Evolutionary conservation across 495 filamentous ascomycete genomes (phyloP).

Genomic region (Penicillium macrosclerotiorum): DNA sequence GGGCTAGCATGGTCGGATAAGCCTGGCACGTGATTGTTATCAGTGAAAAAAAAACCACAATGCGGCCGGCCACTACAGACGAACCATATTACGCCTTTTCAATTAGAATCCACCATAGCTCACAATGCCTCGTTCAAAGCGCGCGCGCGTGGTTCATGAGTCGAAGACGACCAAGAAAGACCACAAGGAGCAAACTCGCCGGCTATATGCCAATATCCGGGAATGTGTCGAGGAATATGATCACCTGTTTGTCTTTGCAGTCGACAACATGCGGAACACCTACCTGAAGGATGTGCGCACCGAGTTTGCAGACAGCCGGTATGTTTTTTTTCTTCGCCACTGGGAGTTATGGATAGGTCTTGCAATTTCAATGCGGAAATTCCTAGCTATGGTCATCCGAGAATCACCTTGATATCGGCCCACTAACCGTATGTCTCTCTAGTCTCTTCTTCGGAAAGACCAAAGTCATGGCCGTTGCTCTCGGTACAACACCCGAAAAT

Average conservation of each 20-base stretch:
- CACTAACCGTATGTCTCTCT: constrained; percentile 8
- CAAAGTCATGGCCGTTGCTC: constrained; percentile 93
- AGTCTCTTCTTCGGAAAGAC: constrained; percentile 98
- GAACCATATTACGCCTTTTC: constrained; percentile 2
- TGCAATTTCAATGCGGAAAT: too few species aligned
- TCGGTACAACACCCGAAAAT: constrained; percentile 70
- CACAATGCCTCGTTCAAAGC: constrained; percentile 95
- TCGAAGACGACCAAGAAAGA: constrained; percentile 89
- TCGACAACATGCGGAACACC: constrained; percentile 98
- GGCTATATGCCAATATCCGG: constrained; percentile 82
- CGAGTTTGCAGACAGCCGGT: constrained; percentile 84
- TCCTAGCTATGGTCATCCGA: not conserved
- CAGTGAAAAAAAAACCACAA: constrained; percentile 33
- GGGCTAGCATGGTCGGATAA: constrained; percentile 38
- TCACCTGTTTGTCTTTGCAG: constrained; percentile 85
- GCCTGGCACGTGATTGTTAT: constrained; percentile 44
- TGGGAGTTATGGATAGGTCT: too few species aligned
- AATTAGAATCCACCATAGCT: constrained; percentile 8
- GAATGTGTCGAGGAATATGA: constrained; percentile 83
- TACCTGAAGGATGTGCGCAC: constrained; percentile 89
- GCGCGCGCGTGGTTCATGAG: constrained; percentile 80
- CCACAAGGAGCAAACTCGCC: constrained; percentile 81
- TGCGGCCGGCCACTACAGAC: constrained; percentile 4
- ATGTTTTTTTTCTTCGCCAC: constrained; percentile 33
- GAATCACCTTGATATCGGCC: not conserved